These are phyloP conservation scores for Penicillium steckii DNA, from an alignment of 495 filamentous ascomycete species.

Conservation along the genomic window DNA sequence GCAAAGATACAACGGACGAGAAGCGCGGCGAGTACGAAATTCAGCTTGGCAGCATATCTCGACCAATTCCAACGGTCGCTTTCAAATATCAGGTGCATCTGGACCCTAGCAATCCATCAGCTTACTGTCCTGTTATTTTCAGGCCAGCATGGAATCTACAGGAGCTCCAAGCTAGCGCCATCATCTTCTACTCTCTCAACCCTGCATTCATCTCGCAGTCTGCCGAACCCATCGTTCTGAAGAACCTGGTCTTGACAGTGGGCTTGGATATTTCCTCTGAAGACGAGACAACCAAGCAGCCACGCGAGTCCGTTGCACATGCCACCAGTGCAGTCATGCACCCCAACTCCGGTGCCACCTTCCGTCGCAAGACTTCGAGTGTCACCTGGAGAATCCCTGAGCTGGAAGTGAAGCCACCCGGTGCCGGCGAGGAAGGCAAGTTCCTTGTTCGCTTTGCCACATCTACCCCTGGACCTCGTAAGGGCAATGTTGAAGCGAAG, in stretches of 20 bases:
- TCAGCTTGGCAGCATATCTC: constrained; percentile 65
- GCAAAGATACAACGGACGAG: constrained; percentile 44
- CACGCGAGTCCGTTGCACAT: constrained; percentile 39
- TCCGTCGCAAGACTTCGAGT: constrained; percentile 82
- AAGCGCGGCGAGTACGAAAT: constrained; percentile 80
- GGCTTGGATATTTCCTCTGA: constrained; percentile 61
- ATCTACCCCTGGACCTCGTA: constrained; percentile 70
- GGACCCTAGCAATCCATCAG: constrained; percentile 56
- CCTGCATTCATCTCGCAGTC: constrained; percentile 55
- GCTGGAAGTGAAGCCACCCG: constrained; percentile 52
- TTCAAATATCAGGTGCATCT: constrained; percentile 96
- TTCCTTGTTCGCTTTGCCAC: constrained; percentile 78
- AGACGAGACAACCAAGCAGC: constrained; percentile 43
- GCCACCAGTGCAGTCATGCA: constrained; percentile 47
- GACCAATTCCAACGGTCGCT: constrained; percentile 65
- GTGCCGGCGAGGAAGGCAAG: constrained; percentile 52
- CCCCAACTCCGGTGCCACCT: constrained; percentile 54
- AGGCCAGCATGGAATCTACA: constrained; percentile 83
- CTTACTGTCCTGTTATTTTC: constrained; percentile 77
- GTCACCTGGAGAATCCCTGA: constrained; percentile 91
- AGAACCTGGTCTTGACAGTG: constrained; percentile 79
- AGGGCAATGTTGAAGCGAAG: constrained; percentile 74
- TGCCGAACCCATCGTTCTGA: constrained; percentile 57
- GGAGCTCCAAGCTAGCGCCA: constrained; percentile 74
- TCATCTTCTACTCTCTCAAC: constrained; percentile 86